Evolutionary conservation across 371 early-diverging fungal species (phyloP), one percentile per base, ranked within the genome.

Genomic region (Amoeboaphelidium protococcarum): DNA sequence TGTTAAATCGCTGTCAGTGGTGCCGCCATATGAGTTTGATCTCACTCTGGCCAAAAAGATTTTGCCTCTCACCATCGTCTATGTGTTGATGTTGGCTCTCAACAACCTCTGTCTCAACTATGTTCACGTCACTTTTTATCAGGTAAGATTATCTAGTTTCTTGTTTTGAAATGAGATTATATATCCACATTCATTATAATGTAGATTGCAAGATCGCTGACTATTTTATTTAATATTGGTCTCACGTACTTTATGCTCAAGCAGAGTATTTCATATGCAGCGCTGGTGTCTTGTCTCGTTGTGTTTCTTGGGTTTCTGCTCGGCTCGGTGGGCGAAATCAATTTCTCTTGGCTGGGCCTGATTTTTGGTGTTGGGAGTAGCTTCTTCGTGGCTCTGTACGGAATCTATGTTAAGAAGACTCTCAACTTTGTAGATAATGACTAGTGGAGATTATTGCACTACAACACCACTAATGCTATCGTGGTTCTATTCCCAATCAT

Each of bases 361-460:
- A 53, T 73, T 26, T 73, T 71, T 40, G 77, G 77, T 53, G 73
- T 76, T 2, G 71, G 71, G 3, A 72, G 73, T 0, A 69, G 70
- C 48, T 61, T 71, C 20, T 76, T 76, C 66, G 75, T 76, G 10
- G 77, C 77, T 1, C 60, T 76, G 25, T 76, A 76, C 48, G 77
- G 77, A 44, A 74, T 76, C 46, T 76, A 73, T 50, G 75, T 76
- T 31, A 75, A 76, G 62, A 76, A 76, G 65, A 73, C 72, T 1
- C 59, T 77, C 25, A 47, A 41, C 1, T 52, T 61, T n/a, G 69
- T 77, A 13, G 75, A 74, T 27, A 74, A 74, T 57, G 72, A 74
- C 50, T 70, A 74, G 57, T 77, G 77, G 77, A 65, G 67, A 23
- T 61, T 77, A 19, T 65, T 77, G 42, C 75, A 74, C 50, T 77